Base-by-base conservation (phyloP, 2,329 filamentous ascomycete genomes). In the Microdochium nivale region DNA sequence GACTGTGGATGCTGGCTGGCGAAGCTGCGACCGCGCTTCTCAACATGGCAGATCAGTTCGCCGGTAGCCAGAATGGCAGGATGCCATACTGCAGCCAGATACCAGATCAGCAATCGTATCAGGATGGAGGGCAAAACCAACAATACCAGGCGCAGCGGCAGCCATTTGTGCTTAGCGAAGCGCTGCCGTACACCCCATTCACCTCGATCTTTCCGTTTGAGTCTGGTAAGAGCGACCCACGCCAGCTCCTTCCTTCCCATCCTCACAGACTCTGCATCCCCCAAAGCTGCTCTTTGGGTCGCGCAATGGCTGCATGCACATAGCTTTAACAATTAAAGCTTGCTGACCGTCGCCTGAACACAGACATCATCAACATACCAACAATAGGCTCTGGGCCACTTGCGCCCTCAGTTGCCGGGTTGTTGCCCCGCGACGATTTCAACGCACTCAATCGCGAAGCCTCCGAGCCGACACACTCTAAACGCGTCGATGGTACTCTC, bases 181-280 rank as follows among this genome's bases (percentile, higher is more conserved):
- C 88, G 27, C 74, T 94, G 47, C 86, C 87, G n/a, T 91, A 84
- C 68, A 88, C 88, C 49, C 88, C 89, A 24, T 85, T 92, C 64
- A 88, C 85, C 48, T 90, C 87, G 3, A 86, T 91, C 48, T 78
- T 88, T 50, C 88, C 88, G 2, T 89, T 92, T 67, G 81, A 87
- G 65, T 80, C 87, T 58, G 83, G 88, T 90, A 69, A 56, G 74
- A 62, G 52, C 54, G 50, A 53, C 52, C 40, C 40, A 21, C 16
- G 19, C 19, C 21, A 13, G 19, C 55, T 51, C 54, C 25, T 30
- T 43, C 51, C 49, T 57, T 44, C 24, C 27, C 32, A 19, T 27
- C 43, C 32, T 33, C 48, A 30, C 44, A 46, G 49, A n/a, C 46
- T 24, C 46, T 48, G 48, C 24, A 35, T 33, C 19, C 30, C 19